These are phyloP conservation scores for Fusarium sp. DNA, from an alignment of 2,329 filamentous ascomycete species.

Conservation along the genomic window DNA sequence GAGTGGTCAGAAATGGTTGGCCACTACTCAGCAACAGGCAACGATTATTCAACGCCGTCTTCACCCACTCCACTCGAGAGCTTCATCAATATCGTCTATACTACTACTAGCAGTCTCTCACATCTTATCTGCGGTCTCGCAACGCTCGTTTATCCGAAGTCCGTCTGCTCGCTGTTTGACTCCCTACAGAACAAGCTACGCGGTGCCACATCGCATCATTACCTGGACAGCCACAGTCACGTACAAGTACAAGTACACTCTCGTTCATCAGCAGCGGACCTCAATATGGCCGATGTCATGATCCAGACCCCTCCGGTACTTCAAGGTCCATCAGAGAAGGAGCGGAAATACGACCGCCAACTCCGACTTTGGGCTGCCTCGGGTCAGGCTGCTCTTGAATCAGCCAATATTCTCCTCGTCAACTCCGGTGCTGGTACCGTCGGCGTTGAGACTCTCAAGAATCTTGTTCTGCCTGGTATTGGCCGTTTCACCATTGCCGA, in stretches of 20 bases:
- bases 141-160: constrained; percentile 18
- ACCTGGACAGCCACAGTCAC: background rate
- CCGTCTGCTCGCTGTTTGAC: background rate
- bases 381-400: constrained; percentile 89
- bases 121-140: background rate
- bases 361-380: constrained; percentile 93
- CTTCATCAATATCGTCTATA: constrained; percentile 1
- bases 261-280: background rate
- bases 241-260: background rate
- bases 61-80: background rate
- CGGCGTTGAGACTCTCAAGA: constrained; percentile 92
- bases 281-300: constrained; percentile 45
- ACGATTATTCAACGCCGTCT: constrained; percentile 15
- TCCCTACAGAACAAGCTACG: background rate
- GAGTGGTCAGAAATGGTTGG: background rate
- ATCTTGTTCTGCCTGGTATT: constrained; percentile 93
- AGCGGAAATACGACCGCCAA: constrained; percentile 91
- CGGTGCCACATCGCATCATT: constrained; percentile 2
- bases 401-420: constrained; percentile 88
- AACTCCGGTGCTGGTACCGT: constrained; percentile 89
- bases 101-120: constrained; percentile 1
- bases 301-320: constrained; percentile 48
- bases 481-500: constrained; percentile 94
- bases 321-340: constrained; percentile 66
- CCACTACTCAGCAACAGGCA: background rate